Conservation (phyloP, 306 rosid genomes). For the Acacia acuminata region DNA sequence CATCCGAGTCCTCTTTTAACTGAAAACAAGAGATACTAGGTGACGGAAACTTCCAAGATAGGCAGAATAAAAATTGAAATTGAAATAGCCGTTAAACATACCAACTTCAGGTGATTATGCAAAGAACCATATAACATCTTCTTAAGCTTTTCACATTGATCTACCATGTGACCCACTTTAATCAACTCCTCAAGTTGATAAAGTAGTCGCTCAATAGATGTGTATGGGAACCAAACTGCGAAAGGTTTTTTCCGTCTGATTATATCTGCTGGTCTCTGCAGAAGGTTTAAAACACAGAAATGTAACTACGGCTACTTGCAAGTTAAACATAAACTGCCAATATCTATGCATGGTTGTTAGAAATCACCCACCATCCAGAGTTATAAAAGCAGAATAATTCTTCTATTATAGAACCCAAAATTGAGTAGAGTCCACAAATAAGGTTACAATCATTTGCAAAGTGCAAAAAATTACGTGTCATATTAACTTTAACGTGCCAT, state of each 20-base stretch:
- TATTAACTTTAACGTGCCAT: not conserved
- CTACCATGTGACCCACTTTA: conserved; percentile 76
- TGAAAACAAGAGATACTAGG: conserved; percentile 41
- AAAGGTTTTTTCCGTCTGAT: conserved; percentile 73
- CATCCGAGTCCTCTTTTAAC: conserved; percentile 63
- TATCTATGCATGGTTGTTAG: not conserved
- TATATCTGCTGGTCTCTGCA: conserved; percentile 78
- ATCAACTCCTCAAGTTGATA: conserved; percentile 74
- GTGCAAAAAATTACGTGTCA: not conserved
- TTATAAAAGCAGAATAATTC: not conserved
- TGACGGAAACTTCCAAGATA: not conserved
- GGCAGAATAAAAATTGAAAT: not conserved
- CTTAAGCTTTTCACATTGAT: conserved; percentile 76
- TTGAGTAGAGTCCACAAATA: not conserved
- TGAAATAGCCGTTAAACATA: conserved; percentile 29
- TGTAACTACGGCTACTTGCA: conserved; percentile 12
- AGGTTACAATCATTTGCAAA: not conserved
- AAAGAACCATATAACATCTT: conserved; percentile 63
- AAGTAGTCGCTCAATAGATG: conserved; percentile 70
- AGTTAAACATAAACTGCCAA: not conserved
- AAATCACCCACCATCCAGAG: not conserved
- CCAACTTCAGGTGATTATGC: conserved; percentile 67
- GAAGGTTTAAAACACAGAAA: conserved; percentile 16
- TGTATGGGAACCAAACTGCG: conserved; percentile 90
- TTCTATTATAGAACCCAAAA: conserved; percentile 6